These are phyloP conservation scores for Didymella sp. DNA, from an alignment of 2,329 filamentous ascomycete species.

Conservation along the genomic window DNA sequence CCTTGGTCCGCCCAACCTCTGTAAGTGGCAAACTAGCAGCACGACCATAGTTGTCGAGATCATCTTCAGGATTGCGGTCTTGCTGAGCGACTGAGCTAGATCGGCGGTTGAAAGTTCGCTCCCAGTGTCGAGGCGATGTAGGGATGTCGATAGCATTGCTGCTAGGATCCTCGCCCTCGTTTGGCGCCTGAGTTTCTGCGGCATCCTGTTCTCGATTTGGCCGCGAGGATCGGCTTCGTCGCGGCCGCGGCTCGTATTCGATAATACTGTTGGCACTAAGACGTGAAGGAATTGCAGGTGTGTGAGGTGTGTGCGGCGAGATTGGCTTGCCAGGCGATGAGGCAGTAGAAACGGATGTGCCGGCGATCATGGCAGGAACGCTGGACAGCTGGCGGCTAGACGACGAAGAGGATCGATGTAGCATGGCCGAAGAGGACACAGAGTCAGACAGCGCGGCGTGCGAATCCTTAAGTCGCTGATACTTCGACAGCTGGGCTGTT, in stretches of 20 bases:
- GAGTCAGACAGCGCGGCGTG: constrained; percentile 90
- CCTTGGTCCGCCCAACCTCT: constrained; percentile 56
- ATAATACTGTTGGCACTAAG: constrained; percentile 88
- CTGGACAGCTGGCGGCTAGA: constrained; percentile 75
- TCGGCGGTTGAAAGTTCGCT: constrained; percentile 58
- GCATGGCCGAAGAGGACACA: constrained; percentile 85
- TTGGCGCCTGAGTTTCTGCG: constrained; percentile 35
- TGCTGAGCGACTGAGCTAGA: constrained; percentile 74
- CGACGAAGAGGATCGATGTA: constrained; percentile 82
- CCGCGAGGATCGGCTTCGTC: constrained; percentile 41
- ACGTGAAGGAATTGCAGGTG: constrained; percentile 91
- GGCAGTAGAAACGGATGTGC: constrained; percentile 79
- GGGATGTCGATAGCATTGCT: constrained; percentile 77
- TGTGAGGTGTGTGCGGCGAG: constrained; percentile 89
- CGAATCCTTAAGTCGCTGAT: constrained; percentile 87
- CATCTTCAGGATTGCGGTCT: constrained; percentile 66
- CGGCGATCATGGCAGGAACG: constrained; percentile 66
- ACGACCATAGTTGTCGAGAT: constrained; percentile 66
- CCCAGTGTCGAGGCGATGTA: constrained; percentile 66
- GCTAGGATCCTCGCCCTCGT: constrained; percentile 52
- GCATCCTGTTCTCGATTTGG: constrained; percentile 42
- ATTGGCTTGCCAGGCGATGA: constrained; percentile 89
- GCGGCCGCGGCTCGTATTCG: constrained; percentile 62
- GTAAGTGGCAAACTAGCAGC: constrained; percentile 73
- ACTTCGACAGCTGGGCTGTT: constrained; percentile 80